Evolutionary conservation across 1,284 basidiomycete genomes (phyloP), one percentile per base, ranked within the genome.

Genomic region (Singerocomus rubriflavus): DNA sequence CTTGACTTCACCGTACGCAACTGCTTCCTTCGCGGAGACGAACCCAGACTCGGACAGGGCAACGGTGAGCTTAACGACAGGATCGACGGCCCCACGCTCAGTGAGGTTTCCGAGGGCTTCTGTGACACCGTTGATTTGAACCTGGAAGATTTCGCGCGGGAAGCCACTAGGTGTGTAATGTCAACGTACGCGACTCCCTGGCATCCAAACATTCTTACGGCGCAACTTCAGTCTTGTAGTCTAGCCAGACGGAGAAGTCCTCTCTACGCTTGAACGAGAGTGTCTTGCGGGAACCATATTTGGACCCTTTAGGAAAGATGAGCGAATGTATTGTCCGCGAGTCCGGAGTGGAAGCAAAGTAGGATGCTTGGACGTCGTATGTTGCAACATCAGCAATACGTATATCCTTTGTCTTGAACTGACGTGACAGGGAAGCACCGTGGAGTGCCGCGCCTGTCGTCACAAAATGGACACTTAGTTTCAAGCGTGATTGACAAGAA

Each of bases 321-420:
- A 80, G 71, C 0, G 84, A 84, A 39, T 81, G 82, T 59, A 93
- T 87, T 17, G 79, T 85, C 38, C 88, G 78, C 1, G 85, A 78
- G 35, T 78, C 77, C 4, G 77, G 63, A 6, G 74, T 70, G 48
- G 88, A 82, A 27, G 87, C 80, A 29, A 80, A 77, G 65, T 93
- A 93, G 3, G 88, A 82, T 5, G 84, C 80, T 61, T 90, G 85
- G 50, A 94, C 75, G 57, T 91, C 88, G 60, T 88, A 84, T 4
- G 78, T 72, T 17, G 71, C 72, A 54, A 89, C 77, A 65, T 98
- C 96, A 16, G 78, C 71, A 27, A 98, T 79, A 52, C 91, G 88
- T 67, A 98, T 90, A 57, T 89, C 85, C 75, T 99, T 99, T 55
- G 96, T 98, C 74, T 91, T 91, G 81, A 98, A 98, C 66, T 93